These are phyloP conservation scores for Penicillium nucicola DNA, from an alignment of 495 filamentous ascomycete species.

Conservation along the genomic window DNA sequence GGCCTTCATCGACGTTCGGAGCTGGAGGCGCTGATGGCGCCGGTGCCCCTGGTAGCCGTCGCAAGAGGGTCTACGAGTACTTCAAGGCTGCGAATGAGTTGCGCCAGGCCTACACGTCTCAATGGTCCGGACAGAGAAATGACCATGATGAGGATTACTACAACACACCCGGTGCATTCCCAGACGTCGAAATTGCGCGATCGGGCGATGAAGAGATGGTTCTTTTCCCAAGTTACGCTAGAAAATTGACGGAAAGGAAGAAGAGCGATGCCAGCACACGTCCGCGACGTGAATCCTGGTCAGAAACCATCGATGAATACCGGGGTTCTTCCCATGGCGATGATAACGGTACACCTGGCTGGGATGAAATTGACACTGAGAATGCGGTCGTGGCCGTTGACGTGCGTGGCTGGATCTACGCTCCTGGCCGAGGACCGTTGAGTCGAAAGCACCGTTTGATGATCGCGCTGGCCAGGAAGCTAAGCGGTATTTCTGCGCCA, in stretches of 20 bases:
- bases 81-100: conserved; percentile 87
- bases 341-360: conserved; percentile 48
- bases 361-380: conserved; percentile 67
- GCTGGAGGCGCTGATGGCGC: conserved; percentile 43
- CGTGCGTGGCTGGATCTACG: conserved; percentile 90
- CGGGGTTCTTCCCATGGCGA: conserved; percentile 24
- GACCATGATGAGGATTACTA: conserved; percentile 53
- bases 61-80: conserved; percentile 81
- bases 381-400: conserved; percentile 84
- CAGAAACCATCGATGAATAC: conserved; percentile 38
- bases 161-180: conserved; percentile 73
- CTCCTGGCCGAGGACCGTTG: conserved; percentile 82
- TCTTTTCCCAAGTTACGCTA: conserved; percentile 86
- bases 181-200: conserved; percentile 72
- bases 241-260: conserved; percentile 50
- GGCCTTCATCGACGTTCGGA: conserved; percentile 31
- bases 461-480: conserved; percentile 74
- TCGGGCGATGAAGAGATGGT: conserved; percentile 89
- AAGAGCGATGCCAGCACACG: conserved; percentile 14
- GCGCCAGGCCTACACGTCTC: conserved; percentile 72
- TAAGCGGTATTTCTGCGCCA: conserved; percentile 80
- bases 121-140: conserved; percentile 50
- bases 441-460: conserved; percentile 81
- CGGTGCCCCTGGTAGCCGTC: conserved; percentile 63
- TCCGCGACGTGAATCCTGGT: conserved; percentile 27